Conservation (phyloP, 805 yeast species). For the Saccharomycopsis lassenensis region DNA sequence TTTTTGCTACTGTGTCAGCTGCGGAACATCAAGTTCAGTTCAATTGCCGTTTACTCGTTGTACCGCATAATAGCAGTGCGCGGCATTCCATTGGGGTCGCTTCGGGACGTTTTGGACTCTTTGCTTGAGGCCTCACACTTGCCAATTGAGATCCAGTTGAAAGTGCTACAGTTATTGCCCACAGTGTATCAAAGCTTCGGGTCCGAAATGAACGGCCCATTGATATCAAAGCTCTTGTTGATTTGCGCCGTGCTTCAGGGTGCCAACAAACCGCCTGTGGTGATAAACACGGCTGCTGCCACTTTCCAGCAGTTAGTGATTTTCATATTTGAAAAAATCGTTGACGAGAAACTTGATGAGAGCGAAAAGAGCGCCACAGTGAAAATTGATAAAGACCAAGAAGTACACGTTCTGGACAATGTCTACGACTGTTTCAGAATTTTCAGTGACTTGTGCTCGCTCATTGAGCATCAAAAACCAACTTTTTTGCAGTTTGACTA, state of each 20-base stretch:
- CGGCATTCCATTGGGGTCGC: slow-evolving; percentile 42
- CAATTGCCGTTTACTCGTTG: slow-evolving; percentile 62
- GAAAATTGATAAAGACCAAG: slow-evolving; percentile 34
- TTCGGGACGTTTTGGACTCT: slow-evolving; percentile 51
- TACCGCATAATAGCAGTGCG: slow-evolving; percentile 46
- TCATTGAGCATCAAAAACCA: slow-evolving; percentile 50
- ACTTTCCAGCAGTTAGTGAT: slow-evolving; percentile 79
- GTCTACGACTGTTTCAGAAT: slow-evolving; percentile 64
- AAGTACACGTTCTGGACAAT: slow-evolving; percentile 34
- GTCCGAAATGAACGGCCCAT: slow-evolving; percentile 39
- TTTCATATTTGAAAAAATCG: slow-evolving; percentile 61
- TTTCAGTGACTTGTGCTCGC: slow-evolving; percentile 59
- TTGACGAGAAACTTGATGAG: slow-evolving; percentile 25
- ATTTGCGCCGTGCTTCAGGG: slow-evolving; percentile 67
- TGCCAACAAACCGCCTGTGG: slow-evolving; percentile 61
- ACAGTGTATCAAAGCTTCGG: slow-evolving; percentile 57
- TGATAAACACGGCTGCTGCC: slow-evolving; percentile 85
- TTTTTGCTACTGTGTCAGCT: slow-evolving; percentile 63
- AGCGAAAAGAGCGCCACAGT: slow-evolving; percentile 27
- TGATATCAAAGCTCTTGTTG: slow-evolving; percentile 46
- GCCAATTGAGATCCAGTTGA: slow-evolving; percentile 75
- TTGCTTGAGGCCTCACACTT: slow-evolving; percentile 63
- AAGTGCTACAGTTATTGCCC: slow-evolving; percentile 76
- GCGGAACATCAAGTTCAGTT: slow-evolving; percentile 61
- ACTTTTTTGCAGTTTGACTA: slow-evolving; percentile 39